Evolutionary conservation across 177 flowering plant genomes (phyloP), one percentile per base, ranked within the genome.

Genomic region (Vitis hybrid): DNA sequence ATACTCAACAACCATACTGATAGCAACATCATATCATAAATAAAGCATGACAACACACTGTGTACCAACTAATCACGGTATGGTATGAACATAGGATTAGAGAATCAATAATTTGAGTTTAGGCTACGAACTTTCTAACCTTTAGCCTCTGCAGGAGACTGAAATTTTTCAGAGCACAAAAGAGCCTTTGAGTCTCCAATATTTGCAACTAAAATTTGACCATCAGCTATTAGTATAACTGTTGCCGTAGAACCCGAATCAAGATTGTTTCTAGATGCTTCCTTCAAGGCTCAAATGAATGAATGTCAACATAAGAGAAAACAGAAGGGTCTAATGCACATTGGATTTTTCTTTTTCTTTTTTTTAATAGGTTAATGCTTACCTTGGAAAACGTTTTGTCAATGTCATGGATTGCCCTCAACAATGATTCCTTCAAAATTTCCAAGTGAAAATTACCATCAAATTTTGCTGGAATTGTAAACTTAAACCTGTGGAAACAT

Each of bases 171-270:
- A 62, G 97, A 91, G 81, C 99, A 96, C 62, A 96, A 72, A 72
- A 94, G 76, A 65, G 97, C 97, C 81, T 96, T 96, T 18, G 99
- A 96, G 71, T 96, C 98, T 24, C 99, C 99, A 72, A 96, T 72
- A 82, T 94, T 94, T 57, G 99, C 97, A 81, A 85, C 98, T 78
- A 96, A 83, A 69, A 96, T 81, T 62, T 89, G 95, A 78, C 81
- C 85, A 77, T 94, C 95, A 49, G 87, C 99, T 64, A 89, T 73
- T 62, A 96, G 82, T 75, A 89, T 81, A 79, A 91, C 76, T 9
- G 97, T 80, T 4, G 98, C 99, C 19, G 99, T 96, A 59, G 99
- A 86, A 75, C 99, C 99, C 5, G 99, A 88, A 78, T 73, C 81
- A 64, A 91, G 66, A 73, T 87, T 89, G 58, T 78, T 75, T 78